A percentile compares a stretch with the other conserved stretches of the same genome.
Evolutionary conservation across 331 rosid species (phyloP).

Genomic region (Arachis monticola): DNA sequence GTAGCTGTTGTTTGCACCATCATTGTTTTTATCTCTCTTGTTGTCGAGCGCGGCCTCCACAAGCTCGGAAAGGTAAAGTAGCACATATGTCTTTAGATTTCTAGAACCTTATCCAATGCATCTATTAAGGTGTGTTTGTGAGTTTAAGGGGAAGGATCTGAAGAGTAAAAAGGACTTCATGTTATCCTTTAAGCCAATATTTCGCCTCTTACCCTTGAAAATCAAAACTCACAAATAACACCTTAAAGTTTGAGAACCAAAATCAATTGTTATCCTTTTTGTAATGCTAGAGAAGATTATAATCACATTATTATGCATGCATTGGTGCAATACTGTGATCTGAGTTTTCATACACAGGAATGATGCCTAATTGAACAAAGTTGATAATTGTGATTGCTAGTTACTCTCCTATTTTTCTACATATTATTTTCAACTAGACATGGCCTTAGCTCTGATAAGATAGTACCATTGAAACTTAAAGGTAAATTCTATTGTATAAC

Average conservation of each 20-base stretch:
- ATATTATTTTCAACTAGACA: background rate
- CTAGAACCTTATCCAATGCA: constrained; percentile 9
- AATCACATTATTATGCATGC: background rate
- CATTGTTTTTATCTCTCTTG: constrained; percentile 70
- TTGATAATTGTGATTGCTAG: constrained; percentile 3
- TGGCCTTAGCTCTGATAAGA: background rate
- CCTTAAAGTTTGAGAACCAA: no score
- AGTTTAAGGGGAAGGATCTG: background rate
- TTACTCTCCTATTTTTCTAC: background rate
- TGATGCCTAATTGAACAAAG: background rate
- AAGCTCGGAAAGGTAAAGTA: constrained; percentile 70
- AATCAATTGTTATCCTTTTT: no score
- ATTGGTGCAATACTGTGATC: background rate
- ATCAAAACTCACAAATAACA: no score
- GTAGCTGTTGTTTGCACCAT: constrained; percentile 73
- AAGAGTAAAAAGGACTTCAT: no score
- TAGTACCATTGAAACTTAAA: no score
- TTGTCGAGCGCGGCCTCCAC: constrained; percentile 80
- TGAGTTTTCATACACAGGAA: background rate
- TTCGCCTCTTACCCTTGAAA: no score
- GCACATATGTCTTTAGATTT: constrained; percentile 23
- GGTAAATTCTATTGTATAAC: no score
- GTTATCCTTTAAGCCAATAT: background rate
- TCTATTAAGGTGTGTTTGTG: background rate
- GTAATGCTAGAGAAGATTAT: background rate